Evolutionary conservation across 2,329 filamentous ascomycete species (phyloP).

Genomic region (Aspergillus oerlinghausenensis): DNA sequence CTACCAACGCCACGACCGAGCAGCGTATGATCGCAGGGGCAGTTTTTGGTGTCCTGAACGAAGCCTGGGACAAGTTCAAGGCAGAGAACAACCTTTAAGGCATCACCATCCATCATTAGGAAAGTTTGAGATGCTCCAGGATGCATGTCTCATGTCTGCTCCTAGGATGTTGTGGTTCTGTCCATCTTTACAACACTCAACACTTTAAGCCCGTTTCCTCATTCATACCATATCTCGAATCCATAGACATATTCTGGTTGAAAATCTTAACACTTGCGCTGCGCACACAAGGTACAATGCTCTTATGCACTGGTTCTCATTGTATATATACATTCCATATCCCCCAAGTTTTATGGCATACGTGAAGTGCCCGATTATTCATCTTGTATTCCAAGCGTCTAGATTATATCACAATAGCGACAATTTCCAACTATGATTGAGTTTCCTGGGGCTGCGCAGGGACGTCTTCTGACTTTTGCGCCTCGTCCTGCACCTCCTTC

Average conservation of each 20-base stretch:
- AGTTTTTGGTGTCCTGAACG: conserved; percentile 62
- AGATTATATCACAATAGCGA: background rate
- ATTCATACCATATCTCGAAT: background rate
- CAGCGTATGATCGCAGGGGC: conserved; percentile 63
- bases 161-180: background rate
- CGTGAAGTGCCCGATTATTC: background rate
- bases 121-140: background rate
- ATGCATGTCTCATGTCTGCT: background rate
- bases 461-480: conserved; percentile 4
- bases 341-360: conserved; percentile 1
- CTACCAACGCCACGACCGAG: conserved; percentile 61
- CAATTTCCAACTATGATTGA: background rate
- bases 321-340: conserved; percentile 10
- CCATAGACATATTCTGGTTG: background rate
- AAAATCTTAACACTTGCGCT: background rate
- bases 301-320: background rate
- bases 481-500: conserved; percentile 27
- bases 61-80: conserved; percentile 67
- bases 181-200: background rate
- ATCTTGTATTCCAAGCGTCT: background rate
- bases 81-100: conserved; percentile 54
- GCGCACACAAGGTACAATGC: no score
- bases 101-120: background rate
- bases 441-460: conserved; percentile 1
- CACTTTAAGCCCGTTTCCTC: background rate